These are phyloP conservation scores for Diaporthe humulicola DNA, from an alignment of 2,329 filamentous ascomycete genomes.

Conservation along the genomic window DNA sequence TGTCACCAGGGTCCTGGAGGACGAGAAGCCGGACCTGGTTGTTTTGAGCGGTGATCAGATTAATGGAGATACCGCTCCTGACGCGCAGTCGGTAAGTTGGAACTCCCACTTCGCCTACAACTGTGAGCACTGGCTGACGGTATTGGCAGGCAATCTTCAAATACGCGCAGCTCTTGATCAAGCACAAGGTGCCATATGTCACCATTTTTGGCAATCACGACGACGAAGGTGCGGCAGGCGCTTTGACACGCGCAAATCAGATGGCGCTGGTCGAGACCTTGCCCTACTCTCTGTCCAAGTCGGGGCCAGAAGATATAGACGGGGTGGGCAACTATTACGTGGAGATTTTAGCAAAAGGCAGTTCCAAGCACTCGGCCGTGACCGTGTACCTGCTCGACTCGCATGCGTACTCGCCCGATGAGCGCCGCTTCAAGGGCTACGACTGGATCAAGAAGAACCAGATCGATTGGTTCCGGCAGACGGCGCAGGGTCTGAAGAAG, in stretches of 20 bases:
- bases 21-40: conserved; percentile 94
- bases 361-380: conserved; percentile 86
- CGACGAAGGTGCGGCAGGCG: conserved; percentile 74
- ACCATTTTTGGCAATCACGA: conserved; percentile 98
- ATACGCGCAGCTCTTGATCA: conserved; percentile 84
- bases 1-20: conserved; percentile 83
- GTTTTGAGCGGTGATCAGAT: conserved; percentile 95
- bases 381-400: conserved; percentile 97
- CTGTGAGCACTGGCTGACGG: conserved; percentile 26
- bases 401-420: conserved; percentile 91
- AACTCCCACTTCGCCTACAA: not conserved
- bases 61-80: conserved; percentile 92
- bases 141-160: conserved; percentile 84
- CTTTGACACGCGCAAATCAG: conserved; percentile 78
- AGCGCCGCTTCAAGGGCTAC: conserved; percentile 90
- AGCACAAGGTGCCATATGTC: conserved; percentile 90
- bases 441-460: conserved; percentile 97
- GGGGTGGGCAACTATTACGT: conserved; percentile 96
- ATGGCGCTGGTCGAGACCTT: conserved; percentile 90
- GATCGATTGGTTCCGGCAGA: conserved; percentile 93
- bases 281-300: conserved; percentile 88
- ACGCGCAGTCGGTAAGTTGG: conserved; percentile 81
- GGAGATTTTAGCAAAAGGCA: conserved; percentile 86
- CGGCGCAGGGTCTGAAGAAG: conserved; percentile 79
- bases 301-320: conserved; percentile 86